These are phyloP conservation scores for Suillus decipiens DNA, from an alignment of 768 basidiomycete species.

Conservation along the genomic window DNA sequence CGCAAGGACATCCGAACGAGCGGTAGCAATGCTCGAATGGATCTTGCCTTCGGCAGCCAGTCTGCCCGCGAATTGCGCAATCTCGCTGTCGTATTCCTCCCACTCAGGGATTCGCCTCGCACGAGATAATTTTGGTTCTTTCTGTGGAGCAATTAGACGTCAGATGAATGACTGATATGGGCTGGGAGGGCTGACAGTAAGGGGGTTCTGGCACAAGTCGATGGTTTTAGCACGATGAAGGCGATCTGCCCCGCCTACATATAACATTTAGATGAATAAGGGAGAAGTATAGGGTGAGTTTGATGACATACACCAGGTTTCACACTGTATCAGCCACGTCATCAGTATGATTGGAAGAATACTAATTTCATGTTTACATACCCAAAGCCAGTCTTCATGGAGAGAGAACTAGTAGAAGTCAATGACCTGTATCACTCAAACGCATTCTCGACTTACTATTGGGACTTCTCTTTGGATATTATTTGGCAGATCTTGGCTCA, in stretches of 20 bases:
- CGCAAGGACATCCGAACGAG: constrained; percentile 70
- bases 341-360: constrained; percentile 12
- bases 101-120: constrained; percentile 97
- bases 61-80: constrained; percentile 76
- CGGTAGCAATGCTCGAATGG: constrained; percentile 63
- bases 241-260: constrained; percentile 77
- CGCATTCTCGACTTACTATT: constrained; percentile 62
- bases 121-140: constrained; percentile 93
- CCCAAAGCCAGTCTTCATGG: constrained; percentile 96
- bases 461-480: constrained; percentile 91
- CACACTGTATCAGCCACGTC: constrained; percentile 59
- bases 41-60: constrained; percentile 73
- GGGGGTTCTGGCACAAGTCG: constrained; percentile 94
- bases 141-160: constrained; percentile 47
- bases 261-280: constrained; percentile 4
- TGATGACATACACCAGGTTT: constrained; percentile 88
- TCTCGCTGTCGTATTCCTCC: constrained; percentile 92
- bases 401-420: constrained; percentile 66
- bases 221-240: constrained; percentile 83
- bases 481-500: constrained; percentile 81
- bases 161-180: background rate
- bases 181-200: constrained; percentile 62
- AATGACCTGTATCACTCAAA: constrained; percentile 6
- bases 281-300: background rate
- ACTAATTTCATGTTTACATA: constrained; percentile 37